These are phyloP conservation scores for Echium plantagineum DNA, from an alignment of 257 asterid species.

Conservation along the genomic window DNA sequence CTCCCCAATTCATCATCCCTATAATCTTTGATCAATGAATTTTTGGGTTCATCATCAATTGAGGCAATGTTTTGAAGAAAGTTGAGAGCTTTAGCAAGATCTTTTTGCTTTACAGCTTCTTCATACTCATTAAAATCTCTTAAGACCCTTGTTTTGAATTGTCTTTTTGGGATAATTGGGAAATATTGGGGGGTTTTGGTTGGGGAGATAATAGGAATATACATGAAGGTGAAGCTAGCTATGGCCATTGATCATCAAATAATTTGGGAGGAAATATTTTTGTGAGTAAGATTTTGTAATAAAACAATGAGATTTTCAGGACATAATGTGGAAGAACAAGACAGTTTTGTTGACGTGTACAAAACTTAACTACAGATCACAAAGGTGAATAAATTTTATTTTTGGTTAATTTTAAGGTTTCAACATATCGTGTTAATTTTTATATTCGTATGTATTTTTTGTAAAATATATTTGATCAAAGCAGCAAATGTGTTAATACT, in stretches of 20 bases:
- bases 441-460: too few species aligned
- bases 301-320: too few species aligned
- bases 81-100: slow-evolving; percentile 81
- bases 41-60: slow-evolving; percentile 20
- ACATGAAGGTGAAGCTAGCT: background rate
- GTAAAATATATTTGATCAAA: too few species aligned
- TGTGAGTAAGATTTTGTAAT: too few species aligned
- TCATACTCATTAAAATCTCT: slow-evolving; percentile 84
- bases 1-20: slow-evolving; percentile 10
- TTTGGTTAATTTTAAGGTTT: too few species aligned
- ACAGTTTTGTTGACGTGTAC: too few species aligned
- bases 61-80: slow-evolving; percentile 42
- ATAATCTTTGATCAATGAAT: slow-evolving; percentile 3
- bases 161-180: background rate
- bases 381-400: too few species aligned
- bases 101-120: slow-evolving; percentile 78
- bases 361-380: too few species aligned
- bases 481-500: too few species aligned
- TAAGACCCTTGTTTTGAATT: slow-evolving; percentile 31
- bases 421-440: too few species aligned
- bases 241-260: background rate
- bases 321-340: too few species aligned
- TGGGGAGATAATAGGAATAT: background rate
- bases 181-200: background rate
- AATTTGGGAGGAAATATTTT: too few species aligned